A percentile compares a stretch with the other conserved stretches of the same genome.
phyloP scores from a whole-genome alignment of 257 asterid species.

The Echium plantagineum region DNA sequence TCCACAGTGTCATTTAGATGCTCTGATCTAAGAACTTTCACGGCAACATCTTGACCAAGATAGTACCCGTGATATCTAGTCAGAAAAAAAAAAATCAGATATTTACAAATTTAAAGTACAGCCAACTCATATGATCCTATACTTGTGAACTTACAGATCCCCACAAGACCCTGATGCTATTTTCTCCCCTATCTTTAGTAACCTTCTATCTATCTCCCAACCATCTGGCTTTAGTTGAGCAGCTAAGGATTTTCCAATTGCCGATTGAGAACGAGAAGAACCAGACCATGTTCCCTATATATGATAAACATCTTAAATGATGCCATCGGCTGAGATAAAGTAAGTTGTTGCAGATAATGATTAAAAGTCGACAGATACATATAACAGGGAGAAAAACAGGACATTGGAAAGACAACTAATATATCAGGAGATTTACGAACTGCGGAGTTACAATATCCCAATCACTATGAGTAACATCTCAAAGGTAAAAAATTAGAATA shows the following conservation, averaged over 20 bases:
- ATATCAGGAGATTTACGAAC: background rate
- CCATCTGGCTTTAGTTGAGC: conserved; percentile 31
- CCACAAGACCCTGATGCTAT: conserved; percentile 88
- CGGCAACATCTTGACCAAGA: conserved; percentile 70
- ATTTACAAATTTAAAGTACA: conserved; percentile 11
- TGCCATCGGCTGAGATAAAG: background rate
- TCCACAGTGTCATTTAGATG: conserved; percentile 56
- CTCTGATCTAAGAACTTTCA: conserved; percentile 72
- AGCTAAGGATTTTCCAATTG: conserved; percentile 30
- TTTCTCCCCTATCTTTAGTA: conserved; percentile 66
- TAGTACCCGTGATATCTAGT: conserved; percentile 73
- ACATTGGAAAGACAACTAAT: too few relatives aligned
- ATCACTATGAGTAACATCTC: background rate
- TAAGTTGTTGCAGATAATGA: background rate
- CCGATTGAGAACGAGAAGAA: conserved; percentile 35
- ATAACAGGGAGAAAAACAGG: too few relatives aligned
- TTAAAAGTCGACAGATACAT: background rate
- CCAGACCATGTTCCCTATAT: conserved; percentile 72
- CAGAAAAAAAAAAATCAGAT: conserved; percentile 11
- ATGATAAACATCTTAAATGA: conserved; percentile 10
- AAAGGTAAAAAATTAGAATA: background rate
- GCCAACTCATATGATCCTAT: conserved; percentile 1
- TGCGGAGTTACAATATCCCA: background rate
- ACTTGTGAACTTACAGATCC: conserved; percentile 55
- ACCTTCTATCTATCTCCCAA: conserved; percentile 74